Percentiles rank a stretch among this genome's conserved stretches.
These are phyloP conservation scores for Silene conica DNA, from an alignment of 148 eudicot genomes.

Conservation along the genomic window DNA sequence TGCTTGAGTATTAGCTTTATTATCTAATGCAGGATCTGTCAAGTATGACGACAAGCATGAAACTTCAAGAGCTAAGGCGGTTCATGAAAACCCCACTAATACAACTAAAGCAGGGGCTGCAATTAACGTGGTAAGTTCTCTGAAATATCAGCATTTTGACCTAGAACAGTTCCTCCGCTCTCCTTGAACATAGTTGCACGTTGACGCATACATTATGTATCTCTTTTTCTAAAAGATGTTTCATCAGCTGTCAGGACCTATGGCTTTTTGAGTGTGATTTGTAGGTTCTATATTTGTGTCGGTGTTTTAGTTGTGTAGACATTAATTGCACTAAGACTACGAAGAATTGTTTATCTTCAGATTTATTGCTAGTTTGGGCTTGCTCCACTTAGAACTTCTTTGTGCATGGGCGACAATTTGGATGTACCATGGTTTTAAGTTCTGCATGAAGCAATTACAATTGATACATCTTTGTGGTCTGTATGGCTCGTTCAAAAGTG, in stretches of 20 bases:
- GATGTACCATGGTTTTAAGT: too few relatives aligned
- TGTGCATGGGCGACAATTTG: too few relatives aligned
- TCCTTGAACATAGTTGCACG: neutral
- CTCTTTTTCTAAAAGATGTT: neutral
- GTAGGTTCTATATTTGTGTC: too few relatives aligned
- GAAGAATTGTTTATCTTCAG: too few relatives aligned
- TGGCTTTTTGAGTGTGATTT: too few relatives aligned
- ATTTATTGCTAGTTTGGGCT: too few relatives aligned
- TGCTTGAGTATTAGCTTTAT: conserved; percentile 24
- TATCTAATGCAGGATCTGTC: conserved; percentile 33
- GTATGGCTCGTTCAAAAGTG: too few relatives aligned
- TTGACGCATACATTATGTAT: neutral
- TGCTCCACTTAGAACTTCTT: too few relatives aligned
- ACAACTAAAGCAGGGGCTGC: conserved; percentile 27
- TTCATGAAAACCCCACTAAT: conserved; percentile 16
- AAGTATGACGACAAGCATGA: conserved; percentile 37
- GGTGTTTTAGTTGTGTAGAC: too few relatives aligned
- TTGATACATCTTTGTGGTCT: too few relatives aligned
- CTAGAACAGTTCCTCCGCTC: neutral
- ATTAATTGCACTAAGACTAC: too few relatives aligned
- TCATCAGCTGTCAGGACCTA: neutral
- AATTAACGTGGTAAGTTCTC: conserved; percentile 37
- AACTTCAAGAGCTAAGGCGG: conserved; percentile 22
- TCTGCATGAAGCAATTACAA: too few relatives aligned
- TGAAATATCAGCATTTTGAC: neutral